Percentiles rank a stretch among this genome's conserved stretches.
phyloP scores from a whole-genome alignment of 768 basidiomycete genomes.

The Phallus indusiatus region DNA sequence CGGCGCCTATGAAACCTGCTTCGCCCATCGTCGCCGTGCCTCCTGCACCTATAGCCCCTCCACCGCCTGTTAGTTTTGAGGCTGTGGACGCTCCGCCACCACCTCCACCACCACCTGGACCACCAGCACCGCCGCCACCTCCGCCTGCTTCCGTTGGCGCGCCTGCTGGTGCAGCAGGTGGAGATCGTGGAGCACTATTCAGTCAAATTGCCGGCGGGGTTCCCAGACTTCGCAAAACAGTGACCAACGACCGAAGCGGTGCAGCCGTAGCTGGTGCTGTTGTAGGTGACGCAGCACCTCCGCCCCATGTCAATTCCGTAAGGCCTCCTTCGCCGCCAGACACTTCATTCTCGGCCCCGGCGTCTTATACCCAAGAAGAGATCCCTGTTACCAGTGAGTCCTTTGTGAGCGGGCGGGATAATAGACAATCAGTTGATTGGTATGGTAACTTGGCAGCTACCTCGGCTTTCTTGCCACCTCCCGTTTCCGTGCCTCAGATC shows the following conservation, averaged over 20 bases:
- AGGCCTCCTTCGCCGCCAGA: constrained; percentile 35
- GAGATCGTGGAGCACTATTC: constrained; percentile 52
- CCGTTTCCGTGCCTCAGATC: constrained; percentile 28
- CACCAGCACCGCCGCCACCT: constrained; percentile 20
- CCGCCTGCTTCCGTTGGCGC: constrained; percentile 19
- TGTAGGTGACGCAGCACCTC: constrained; percentile 62
- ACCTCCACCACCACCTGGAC: constrained; percentile 22
- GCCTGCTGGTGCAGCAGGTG: constrained; percentile 35
- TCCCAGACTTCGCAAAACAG: constrained; percentile 56
- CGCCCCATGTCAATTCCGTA: constrained; percentile 51
- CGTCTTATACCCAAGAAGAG: constrained; percentile 18
- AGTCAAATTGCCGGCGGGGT: constrained; percentile 70
- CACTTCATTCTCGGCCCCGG: constrained; percentile 20
- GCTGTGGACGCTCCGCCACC: constrained; percentile 22
- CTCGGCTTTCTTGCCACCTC: constrained; percentile 13
- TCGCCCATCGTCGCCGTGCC: constrained; percentile 21
- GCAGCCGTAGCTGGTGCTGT: constrained; percentile 66
- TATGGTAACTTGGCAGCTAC: constrained; percentile 81
- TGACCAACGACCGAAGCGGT: constrained; percentile 77
- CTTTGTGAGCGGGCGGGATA: constrained; percentile 26
- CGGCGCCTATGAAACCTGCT: constrained; percentile 23
- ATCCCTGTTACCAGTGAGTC: constrained; percentile 12
- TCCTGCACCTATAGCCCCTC: constrained; percentile 19
- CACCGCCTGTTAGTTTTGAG: constrained; percentile 22
- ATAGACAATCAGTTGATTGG: constrained; percentile 86